phyloP scores from a whole-genome alignment of 2,329 filamentous ascomycete species.

The Diaporthe australafricana region DNA sequence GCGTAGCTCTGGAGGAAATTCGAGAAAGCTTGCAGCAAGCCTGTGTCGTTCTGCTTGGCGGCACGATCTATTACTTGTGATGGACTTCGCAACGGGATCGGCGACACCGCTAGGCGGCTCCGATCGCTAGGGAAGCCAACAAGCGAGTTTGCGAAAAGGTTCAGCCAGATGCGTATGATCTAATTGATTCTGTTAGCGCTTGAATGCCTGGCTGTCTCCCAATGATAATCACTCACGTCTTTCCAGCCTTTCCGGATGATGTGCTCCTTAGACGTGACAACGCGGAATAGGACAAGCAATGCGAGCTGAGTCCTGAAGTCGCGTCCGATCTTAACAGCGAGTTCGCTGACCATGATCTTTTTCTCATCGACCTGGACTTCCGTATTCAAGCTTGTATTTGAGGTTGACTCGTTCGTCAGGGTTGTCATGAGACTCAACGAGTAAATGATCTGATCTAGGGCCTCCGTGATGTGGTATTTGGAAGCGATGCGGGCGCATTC shows the following conservation, averaged over 20 bases:
- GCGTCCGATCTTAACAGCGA: slow-evolving; percentile 93
- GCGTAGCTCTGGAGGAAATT: slow-evolving; percentile 99
- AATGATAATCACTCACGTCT: slow-evolving; percentile 67
- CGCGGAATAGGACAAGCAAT: slow-evolving; percentile 93
- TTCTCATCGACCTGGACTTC: slow-evolving; percentile 93
- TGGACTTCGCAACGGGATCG: slow-evolving; percentile 90
- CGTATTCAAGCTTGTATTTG: slow-evolving; percentile 91
- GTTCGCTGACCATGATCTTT: slow-evolving; percentile 98
- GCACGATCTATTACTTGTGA: slow-evolving; percentile 93
- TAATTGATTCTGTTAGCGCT: slow-evolving; percentile 58
- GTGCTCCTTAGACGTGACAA: slow-evolving; percentile 86
- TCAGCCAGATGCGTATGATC: slow-evolving; percentile 92
- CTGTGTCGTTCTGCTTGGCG: slow-evolving; percentile 80
- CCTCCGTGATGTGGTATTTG: slow-evolving; percentile 84
- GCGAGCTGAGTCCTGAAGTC: slow-evolving; percentile 95
- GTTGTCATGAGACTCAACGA: slow-evolving; percentile 93
- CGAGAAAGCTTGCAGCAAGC: slow-evolving; percentile 93
- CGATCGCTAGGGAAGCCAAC: slow-evolving; percentile 77
- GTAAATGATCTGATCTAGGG: slow-evolving; percentile 91
- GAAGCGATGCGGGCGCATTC: slow-evolving; percentile 95
- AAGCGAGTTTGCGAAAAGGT: slow-evolving; percentile 95
- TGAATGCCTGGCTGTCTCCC: neutral
- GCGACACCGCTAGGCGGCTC: slow-evolving; percentile 75
- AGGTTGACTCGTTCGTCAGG: slow-evolving; percentile 78
- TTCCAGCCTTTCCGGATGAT: slow-evolving; percentile 83